Conservation (phyloP, 495 filamentous ascomycete genomes). For the Aspergillus incahuasiensis region DNA sequence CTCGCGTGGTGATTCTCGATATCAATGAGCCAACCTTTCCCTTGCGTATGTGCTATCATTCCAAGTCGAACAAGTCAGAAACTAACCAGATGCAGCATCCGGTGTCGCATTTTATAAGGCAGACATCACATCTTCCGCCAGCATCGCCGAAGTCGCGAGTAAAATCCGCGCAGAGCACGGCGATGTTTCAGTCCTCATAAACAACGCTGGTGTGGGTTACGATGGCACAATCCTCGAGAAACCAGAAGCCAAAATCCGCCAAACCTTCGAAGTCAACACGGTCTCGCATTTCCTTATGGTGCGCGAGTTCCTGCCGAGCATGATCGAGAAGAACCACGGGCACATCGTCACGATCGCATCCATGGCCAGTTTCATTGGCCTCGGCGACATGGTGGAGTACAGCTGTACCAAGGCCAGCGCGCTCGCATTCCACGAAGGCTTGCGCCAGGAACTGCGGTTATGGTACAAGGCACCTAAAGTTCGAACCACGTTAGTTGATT, state of each 20-base stretch:
- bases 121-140: constrained; percentile 48
- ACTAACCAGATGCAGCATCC: constrained; percentile 16
- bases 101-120: constrained; percentile 45
- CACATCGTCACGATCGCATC: constrained; percentile 55
- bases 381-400: constrained; percentile 51
- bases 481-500: constrained; percentile 35
- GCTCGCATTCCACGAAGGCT: constrained; percentile 50
- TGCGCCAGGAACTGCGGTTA: constrained; percentile 39
- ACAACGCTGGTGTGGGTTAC: constrained; percentile 56
- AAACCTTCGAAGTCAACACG: constrained; percentile 57
- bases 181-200: constrained; percentile 52
- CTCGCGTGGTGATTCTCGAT: constrained; percentile 51
- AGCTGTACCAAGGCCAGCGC: constrained; percentile 53
- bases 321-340: constrained; percentile 56
- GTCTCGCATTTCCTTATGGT: constrained; percentile 54
- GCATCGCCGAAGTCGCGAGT: constrained; percentile 39
- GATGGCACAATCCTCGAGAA: constrained; percentile 45
- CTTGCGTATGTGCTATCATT: constrained; percentile 21
- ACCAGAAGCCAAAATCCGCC: constrained; percentile 40
- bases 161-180: constrained; percentile 44
- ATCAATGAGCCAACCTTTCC: constrained; percentile 34
- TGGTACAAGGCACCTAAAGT: constrained; percentile 43
- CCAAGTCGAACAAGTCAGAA: not conserved
- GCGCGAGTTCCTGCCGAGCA: constrained; percentile 57
- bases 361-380: constrained; percentile 49